A percentile compares a stretch with the other conserved stretches of the same genome.
phyloP scores from a whole-genome alignment of 2,329 filamentous ascomycete species.

The Periconia macrospinosa region DNA sequence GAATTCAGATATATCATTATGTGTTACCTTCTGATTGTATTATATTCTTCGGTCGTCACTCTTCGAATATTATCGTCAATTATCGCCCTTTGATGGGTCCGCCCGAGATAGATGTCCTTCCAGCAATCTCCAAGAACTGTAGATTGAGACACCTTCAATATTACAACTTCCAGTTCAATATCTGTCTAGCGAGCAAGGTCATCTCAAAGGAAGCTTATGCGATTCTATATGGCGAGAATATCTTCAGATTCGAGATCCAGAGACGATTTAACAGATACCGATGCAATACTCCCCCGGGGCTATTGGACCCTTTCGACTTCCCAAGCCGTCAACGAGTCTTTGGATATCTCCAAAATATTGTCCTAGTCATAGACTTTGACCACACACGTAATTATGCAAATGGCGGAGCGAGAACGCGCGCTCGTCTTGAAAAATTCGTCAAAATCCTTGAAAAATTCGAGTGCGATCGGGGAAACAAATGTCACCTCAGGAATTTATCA shows the following conservation, averaged over 20 bases:
- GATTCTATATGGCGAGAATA: conserved; percentile 24
- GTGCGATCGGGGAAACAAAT: conserved; percentile 16
- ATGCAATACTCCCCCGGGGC: conserved; percentile 15
- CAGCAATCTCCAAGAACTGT: background rate
- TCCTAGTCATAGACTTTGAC: conserved; percentile 8
- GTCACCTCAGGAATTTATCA: conserved; percentile 16
- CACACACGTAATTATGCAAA: conserved; percentile 4
- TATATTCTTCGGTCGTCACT: background rate
- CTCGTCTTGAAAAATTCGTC: conserved; percentile 23
- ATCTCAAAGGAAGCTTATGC: conserved; percentile 1
- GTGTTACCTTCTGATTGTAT: background rate
- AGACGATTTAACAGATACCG: conserved; percentile 3
- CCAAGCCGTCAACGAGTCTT: conserved; percentile 14
- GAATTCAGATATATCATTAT: background rate
- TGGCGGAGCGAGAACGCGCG: conserved; percentile 16
- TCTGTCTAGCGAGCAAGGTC: background rate
- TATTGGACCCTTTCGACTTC: conserved; percentile 20
- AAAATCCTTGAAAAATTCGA: conserved; percentile 18
- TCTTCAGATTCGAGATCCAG: conserved; percentile 18
- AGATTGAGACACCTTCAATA: background rate
- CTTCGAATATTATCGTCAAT: background rate
- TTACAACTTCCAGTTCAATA: background rate
- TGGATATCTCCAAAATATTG: conserved; percentile 21
- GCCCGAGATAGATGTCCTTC: background rate
- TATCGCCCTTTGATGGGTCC: too few species aligned